These are phyloP conservation scores for Piloderma croceum DNA, from an alignment of 768 basidiomycete genomes.

Conservation along the genomic window DNA sequence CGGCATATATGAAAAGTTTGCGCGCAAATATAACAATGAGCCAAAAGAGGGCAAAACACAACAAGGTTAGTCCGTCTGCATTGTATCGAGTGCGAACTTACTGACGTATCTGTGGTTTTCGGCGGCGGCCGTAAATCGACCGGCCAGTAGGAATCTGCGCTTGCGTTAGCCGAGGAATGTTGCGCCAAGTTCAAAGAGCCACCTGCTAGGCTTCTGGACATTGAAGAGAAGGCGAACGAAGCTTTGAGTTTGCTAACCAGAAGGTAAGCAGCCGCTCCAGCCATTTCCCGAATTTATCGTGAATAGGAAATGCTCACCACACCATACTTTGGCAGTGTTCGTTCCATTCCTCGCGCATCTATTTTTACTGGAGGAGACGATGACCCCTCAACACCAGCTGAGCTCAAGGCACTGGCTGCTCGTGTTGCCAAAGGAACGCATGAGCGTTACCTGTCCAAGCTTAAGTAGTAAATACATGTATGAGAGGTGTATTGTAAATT, in stretches of 20 bases:
- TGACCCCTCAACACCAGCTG: slow-evolving; percentile 10
- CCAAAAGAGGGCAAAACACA: slow-evolving; percentile 2
- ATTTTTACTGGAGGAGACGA: slow-evolving; percentile 8
- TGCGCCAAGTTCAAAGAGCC: slow-evolving; percentile 7
- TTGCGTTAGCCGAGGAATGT: slow-evolving; percentile 7
- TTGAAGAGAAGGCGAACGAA: slow-evolving; percentile 8
- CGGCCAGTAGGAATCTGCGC: slow-evolving; percentile 9
- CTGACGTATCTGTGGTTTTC: too few species aligned
- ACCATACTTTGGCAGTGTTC: slow-evolving; percentile 10
- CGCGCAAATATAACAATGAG: slow-evolving; percentile 7
- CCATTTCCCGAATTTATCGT: too few species aligned
- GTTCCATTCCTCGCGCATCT: slow-evolving; percentile 11
- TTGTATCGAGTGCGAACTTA: too few species aligned
- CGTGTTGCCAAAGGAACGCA: slow-evolving; percentile 8
- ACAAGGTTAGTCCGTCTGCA: too few species aligned
- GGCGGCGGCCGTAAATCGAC: slow-evolving; percentile 8
- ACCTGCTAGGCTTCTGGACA: not conserved
- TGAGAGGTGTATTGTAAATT: too few species aligned
- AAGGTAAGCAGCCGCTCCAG: slow-evolving; percentile 5
- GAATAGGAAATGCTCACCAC: slow-evolving; percentile 11
- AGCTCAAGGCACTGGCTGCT: slow-evolving; percentile 10
- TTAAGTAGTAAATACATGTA: too few species aligned
- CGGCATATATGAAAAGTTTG: slow-evolving; percentile 15
- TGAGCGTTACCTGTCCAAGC: too few species aligned
- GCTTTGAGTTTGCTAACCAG: slow-evolving; percentile 8